Base-by-base conservation (phyloP, 73 alveolate species). In the Uronychia setigera region DNA sequence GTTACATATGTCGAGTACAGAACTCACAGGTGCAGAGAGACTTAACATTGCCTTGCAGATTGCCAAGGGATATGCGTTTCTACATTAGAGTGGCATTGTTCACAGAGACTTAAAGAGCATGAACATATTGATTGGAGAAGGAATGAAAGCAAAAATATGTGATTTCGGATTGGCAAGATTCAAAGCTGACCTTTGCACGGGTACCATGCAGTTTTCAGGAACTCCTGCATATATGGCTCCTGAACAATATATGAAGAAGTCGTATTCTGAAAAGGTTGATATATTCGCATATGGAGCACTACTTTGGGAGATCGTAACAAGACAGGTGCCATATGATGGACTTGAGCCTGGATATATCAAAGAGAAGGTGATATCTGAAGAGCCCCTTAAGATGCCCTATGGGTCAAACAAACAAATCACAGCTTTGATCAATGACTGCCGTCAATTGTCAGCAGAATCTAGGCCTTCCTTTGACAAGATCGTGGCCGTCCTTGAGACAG, bases 171-270 rank as follows among this genome's bases (percentile, higher is more conserved):
- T 98, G 57, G 97, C 99, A 30, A 91, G 96, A 87, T 96, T 96
- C 93, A 96, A 94, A 90, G 94, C 97, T 81, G 99, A 98, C 87
- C 91, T 98, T 91, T 95, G 94, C 80, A 81, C 94, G 35, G 99
- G 99, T 0, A 89, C 98, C 31, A 96, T 96, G 92, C 97, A 98
- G 92, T 98, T 95, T 81, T 94, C 99, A 31, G 99, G 99, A 5
- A 98, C 99, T 0, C 99, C 99, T 26, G 88, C 99, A 32, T 98
- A 98, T 92, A 98, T 98, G 99, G 99, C 99, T 1, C 99, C 99
- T 1, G 99, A 98, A 89, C 92, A 97, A 35, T 98, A 94, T 89
- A 92, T 93, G 84, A 98, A 97, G 86, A 91, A 96, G 88, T 88
- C 92, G 75, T 98, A 98, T 86, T 98, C 95, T 87, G 98, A 97